Percentiles rank a stretch among this genome's conserved stretches.
Conservation (phyloP, 148 eudicot genomes). For the Rhododendron henanense region DNA sequence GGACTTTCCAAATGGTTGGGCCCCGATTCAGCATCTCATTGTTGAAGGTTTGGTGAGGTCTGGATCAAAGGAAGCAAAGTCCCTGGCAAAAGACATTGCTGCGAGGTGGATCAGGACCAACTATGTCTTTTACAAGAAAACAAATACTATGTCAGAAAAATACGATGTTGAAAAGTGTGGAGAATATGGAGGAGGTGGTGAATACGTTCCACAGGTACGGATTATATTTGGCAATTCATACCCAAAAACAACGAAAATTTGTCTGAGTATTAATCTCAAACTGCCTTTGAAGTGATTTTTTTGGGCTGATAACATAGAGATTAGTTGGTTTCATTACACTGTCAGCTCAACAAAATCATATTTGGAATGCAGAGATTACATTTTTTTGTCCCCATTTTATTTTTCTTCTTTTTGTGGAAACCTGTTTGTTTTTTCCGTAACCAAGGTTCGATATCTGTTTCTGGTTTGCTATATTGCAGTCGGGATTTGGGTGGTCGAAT, state of each 20-base stretch:
- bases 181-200: conserved; percentile 81
- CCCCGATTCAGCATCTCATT: conserved; percentile 84
- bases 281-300: background rate
- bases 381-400: background rate
- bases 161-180: conserved; percentile 79
- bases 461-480: conserved; percentile 24
- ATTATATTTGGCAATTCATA: background rate
- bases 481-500: conserved; percentile 89
- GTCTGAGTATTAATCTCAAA: background rate
- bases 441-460: background rate
- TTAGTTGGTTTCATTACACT: background rate
- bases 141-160: conserved; percentile 78
- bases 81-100: conserved; percentile 68
- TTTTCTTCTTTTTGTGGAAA: background rate
- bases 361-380: background rate
- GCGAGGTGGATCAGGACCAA: conserved; percentile 74
- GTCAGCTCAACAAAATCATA: background rate
- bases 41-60: conserved; percentile 76
- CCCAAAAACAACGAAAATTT: background rate
- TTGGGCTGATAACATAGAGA: background rate
- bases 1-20: conserved; percentile 99
- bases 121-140: conserved; percentile 57
- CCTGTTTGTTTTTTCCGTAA: background rate
- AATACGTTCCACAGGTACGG: conserved; percentile 83
- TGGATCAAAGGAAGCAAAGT: conserved; percentile 51